Base-by-base conservation (phyloP, 2,329 filamentous ascomycete genomes). In the Calonectria pauciramosa region DNA sequence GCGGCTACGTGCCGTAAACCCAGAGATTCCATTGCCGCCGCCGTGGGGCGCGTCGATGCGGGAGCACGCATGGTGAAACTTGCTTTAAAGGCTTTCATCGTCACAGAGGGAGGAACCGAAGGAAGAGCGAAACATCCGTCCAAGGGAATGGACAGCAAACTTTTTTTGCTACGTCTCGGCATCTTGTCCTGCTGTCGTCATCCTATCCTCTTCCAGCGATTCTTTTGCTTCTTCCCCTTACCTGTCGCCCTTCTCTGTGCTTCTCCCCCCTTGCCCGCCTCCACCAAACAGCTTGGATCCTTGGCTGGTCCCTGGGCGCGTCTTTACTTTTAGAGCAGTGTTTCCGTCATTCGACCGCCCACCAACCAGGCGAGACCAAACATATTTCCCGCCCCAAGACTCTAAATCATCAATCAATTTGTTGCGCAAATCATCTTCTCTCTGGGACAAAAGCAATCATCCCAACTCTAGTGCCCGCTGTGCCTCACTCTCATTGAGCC, bases 401-500 rank as follows among this genome's bases (percentile, higher is more conserved):
- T 44, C 23, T 32, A 65, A 44, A 51, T 36, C 64, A 52, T 23
- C 38, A 59, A 66, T 54, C 54, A 60, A 72, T 44, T 28, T 49
- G 65, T 28, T 68, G 30, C 51, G 51, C 65, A 68, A 63, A 63
- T 63, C 56, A 63, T 63, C 11, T 9, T 60, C 56, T 28, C n/a
- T 63, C 56, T 41, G 44, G 44, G 44, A 23, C 44, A 47, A 47
- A 47, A 47, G 44, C 63, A 68, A 67, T 68, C 44, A 64, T 52
- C 65, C 65, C 64, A 54, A 63, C 44, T 72, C 49, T 68, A 68
- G 66, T 54, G 51, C 36, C 38, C 32, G 54, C 70, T 68, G 70
- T 72, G 44, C 70, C 49, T 44, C 68, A n/a, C 56, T 32, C 49
- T 38, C 51, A 13, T 38, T 65, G 60, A 54, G 49, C 38, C 60